Evolutionary conservation across 768 basidiomycete species (phyloP).

Genomic region (Pleurotus platypus): DNA sequence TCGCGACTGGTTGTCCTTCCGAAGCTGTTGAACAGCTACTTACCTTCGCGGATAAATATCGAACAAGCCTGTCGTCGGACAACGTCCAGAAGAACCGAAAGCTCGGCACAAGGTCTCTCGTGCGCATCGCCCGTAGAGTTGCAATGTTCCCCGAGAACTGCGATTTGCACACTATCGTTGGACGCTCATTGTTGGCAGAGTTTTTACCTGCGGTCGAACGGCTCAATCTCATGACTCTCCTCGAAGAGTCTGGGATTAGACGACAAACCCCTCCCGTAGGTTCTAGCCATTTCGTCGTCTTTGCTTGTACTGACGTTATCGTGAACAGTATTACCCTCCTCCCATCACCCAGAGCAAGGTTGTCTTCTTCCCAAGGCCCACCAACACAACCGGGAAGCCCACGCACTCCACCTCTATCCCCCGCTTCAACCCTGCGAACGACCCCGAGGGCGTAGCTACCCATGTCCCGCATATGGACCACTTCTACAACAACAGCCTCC

Average conservation of each 20-base stretch:
- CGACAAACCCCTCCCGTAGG: slow-evolving; percentile 39
- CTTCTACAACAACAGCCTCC: slow-evolving; percentile 68
- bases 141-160: slow-evolving; percentile 39
- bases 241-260: slow-evolving; percentile 47
- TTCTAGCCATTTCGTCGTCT: not conserved
- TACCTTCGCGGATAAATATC: slow-evolving; percentile 55
- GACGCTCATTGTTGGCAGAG: slow-evolving; percentile 49
- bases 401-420: slow-evolving; percentile 37
- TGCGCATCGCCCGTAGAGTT: slow-evolving; percentile 50
- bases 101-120: slow-evolving; percentile 57
- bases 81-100: slow-evolving; percentile 58
- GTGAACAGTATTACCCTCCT: slow-evolving; percentile 43
- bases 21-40: slow-evolving; percentile 37
- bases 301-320: slow-evolving; percentile 8
- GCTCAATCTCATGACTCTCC: slow-evolving; percentile 46
- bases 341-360: slow-evolving; percentile 33
- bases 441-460: slow-evolving; percentile 51
- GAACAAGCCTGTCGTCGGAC: slow-evolving; percentile 50
- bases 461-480: slow-evolving; percentile 67
- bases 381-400: slow-evolving; percentile 24
- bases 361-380: slow-evolving; percentile 46
- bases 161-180: slow-evolving; percentile 46
- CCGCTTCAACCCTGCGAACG: slow-evolving; percentile 43
- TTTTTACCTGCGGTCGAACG: slow-evolving; percentile 60
- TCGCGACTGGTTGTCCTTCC: slow-evolving; percentile 45